Percentiles rank a stretch among this genome's conserved stretches.
Conservation (phyloP, 768 basidiomycete species). For the Epithele typhae region DNA sequence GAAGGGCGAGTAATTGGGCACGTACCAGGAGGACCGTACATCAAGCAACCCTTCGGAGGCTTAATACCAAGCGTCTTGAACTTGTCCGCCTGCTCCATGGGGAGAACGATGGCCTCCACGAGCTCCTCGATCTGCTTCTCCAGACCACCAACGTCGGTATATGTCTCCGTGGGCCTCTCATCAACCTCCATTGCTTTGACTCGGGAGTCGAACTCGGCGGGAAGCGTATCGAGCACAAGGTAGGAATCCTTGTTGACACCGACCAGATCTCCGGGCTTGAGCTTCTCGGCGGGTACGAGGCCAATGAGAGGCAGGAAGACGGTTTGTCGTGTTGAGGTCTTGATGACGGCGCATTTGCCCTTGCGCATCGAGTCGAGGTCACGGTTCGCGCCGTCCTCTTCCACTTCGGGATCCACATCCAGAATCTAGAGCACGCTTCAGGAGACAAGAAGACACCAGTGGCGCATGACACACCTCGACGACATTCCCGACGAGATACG, state of each 20-base stretch:
- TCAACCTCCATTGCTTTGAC: slow-evolving; percentile 99
- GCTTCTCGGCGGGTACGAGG: slow-evolving; percentile 87
- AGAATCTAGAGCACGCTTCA: slow-evolving; percentile 63
- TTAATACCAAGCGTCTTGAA: slow-evolving; percentile 98
- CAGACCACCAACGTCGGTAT: slow-evolving; percentile 95
- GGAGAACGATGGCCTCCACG: slow-evolving; percentile 95
- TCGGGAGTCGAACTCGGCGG: slow-evolving; percentile 95
- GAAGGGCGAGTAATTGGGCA: no score
- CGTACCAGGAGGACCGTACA: slow-evolving; percentile 96
- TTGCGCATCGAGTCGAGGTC: slow-evolving; percentile 95
- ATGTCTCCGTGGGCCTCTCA: slow-evolving; percentile 94
- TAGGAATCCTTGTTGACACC: slow-evolving; percentile 99
- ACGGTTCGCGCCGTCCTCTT: slow-evolving; percentile 94
- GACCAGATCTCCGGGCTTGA: slow-evolving; percentile 90
- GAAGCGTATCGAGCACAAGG: slow-evolving; percentile 91
- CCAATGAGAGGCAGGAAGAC: slow-evolving; percentile 98
- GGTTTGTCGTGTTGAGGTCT: slow-evolving; percentile 97
- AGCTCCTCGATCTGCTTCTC: slow-evolving; percentile 99
- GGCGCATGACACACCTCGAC: slow-evolving; percentile 70
- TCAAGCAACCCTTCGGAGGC: slow-evolving; percentile 95
- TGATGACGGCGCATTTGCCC: slow-evolving; percentile 98
- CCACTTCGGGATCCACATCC: slow-evolving; percentile 88
- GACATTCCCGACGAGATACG: slow-evolving; percentile 96
- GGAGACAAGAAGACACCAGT: neutral
- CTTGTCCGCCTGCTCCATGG: slow-evolving; percentile 98